These are phyloP conservation scores for Globisporangium sylvaticum DNA, from an alignment of 352 stramenopile genomes.

Conservation along the genomic window DNA sequence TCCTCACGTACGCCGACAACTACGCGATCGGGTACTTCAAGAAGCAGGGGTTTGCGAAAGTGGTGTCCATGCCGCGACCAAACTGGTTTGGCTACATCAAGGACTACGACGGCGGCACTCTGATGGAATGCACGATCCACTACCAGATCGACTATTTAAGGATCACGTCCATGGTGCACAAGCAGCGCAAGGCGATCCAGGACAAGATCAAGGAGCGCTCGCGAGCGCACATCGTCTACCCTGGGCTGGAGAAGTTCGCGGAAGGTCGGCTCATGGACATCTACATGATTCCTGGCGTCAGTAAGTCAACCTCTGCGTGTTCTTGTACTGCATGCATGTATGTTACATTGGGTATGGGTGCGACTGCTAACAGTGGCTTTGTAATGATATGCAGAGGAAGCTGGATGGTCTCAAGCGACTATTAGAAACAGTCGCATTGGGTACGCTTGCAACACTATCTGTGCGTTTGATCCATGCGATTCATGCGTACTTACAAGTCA, in stretches of 20 bases:
- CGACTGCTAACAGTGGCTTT: slow-evolving; percentile 3
- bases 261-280: slow-evolving; percentile 84
- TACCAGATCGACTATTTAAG: slow-evolving; percentile 96
- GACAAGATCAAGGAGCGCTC: slow-evolving; percentile 81
- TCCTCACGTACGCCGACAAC: slow-evolving; percentile 99
- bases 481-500: neutral
- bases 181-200: slow-evolving; percentile 89
- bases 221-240: slow-evolving; percentile 66
- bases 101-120: slow-evolving; percentile 98
- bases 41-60: slow-evolving; percentile 94
- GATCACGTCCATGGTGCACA: slow-evolving; percentile 93
- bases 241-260: slow-evolving; percentile 64
- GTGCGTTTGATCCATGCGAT: slow-evolving; percentile 1
- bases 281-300: slow-evolving; percentile 83
- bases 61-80: slow-evolving; percentile 74
- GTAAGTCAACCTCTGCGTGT: slow-evolving; percentile 38
- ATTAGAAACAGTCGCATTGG: slow-evolving; percentile 85
- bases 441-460: slow-evolving; percentile 24
- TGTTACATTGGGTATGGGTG: neutral
- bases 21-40: slow-evolving; percentile 99
- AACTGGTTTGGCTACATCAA: slow-evolving; percentile 99
- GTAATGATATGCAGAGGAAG: slow-evolving; percentile 54
- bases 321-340: neutral
- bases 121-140: slow-evolving; percentile 99
- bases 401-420: slow-evolving; percentile 77